Evolutionary conservation across 1,284 basidiomycete genomes (phyloP).

Genomic region (Puccinia hordei): DNA sequence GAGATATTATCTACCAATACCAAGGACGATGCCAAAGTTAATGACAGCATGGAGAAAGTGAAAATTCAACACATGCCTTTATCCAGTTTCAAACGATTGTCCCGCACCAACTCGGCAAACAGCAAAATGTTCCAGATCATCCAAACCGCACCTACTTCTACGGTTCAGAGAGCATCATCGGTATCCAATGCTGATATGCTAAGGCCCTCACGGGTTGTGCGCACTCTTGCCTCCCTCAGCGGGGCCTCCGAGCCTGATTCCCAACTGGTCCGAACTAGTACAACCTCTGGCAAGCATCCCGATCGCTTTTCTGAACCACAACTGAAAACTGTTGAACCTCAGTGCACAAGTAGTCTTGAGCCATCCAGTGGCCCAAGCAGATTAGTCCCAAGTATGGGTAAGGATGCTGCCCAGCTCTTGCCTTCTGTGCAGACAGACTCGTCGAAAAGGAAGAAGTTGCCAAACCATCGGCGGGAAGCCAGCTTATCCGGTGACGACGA

Average conservation of each 20-base stretch:
- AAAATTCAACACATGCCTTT: conserved; percentile 30
- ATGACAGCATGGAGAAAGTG: conserved; percentile 19
- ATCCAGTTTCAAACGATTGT: conserved; percentile 41
- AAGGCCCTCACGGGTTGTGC: conserved; percentile 34
- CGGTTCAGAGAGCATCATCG: conserved; percentile 5
- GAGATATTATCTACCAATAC: not conserved
- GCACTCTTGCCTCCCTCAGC: conserved; percentile 14
- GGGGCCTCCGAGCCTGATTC: conserved; percentile 3
- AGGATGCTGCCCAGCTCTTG: not conserved
- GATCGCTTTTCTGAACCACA: not conserved
- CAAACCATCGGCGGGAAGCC: not conserved
- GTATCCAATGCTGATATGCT: conserved; percentile 37
- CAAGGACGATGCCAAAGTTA: not conserved
- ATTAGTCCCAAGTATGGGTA: not conserved
- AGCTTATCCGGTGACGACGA: conserved; percentile 3
- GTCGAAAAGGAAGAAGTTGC: conserved; percentile 3
- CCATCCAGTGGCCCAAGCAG: conserved; percentile 3
- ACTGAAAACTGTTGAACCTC: not conserved
- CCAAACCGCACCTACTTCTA: conserved; percentile 1
- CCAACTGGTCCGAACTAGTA: not conserved
- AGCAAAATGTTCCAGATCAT: conserved; percentile 28
- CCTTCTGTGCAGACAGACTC: conserved; percentile 9
- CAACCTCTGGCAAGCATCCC: not conserved
- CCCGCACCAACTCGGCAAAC: conserved; percentile 30
- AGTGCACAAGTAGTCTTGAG: not conserved